These are phyloP conservation scores for Peronospora destructor DNA, from an alignment of 352 stramenopile genomes.

Conservation along the genomic window DNA sequence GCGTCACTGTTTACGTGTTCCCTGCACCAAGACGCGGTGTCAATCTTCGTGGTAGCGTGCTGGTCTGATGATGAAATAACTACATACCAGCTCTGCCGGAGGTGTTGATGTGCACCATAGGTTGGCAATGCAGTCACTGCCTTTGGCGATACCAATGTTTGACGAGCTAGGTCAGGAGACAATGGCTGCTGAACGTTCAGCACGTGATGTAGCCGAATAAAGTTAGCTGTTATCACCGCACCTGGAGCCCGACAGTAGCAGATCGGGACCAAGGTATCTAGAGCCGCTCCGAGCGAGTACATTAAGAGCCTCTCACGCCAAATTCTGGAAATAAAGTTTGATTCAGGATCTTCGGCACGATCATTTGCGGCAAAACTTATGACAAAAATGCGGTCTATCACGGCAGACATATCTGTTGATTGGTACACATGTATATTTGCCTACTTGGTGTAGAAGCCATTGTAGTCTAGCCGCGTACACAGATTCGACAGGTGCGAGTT, in stretches of 20 bases:
- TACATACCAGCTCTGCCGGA: slow-evolving; percentile 4
- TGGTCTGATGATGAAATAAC: slow-evolving; percentile 32
- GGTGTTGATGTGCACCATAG: slow-evolving; percentile 56
- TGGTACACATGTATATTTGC: not conserved
- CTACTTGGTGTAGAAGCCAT: slow-evolving; percentile 66
- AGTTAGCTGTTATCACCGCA: slow-evolving; percentile 53
- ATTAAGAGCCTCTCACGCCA: slow-evolving; percentile 12
- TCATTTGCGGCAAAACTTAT: slow-evolving; percentile 16
- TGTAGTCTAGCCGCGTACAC: slow-evolving; percentile 59
- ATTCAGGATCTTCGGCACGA: slow-evolving; percentile 28
- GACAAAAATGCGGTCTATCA: not conserved
- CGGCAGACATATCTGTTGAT: not conserved
- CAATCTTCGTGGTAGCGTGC: slow-evolving; percentile 66
- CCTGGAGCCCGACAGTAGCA: slow-evolving; percentile 11
- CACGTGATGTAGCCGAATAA: slow-evolving; percentile 67
- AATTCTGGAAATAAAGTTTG: slow-evolving; percentile 20
- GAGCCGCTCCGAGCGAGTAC: slow-evolving; percentile 3
- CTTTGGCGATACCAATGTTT: slow-evolving; percentile 51
- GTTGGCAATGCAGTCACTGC: slow-evolving; percentile 68
- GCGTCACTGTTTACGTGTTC: slow-evolving; percentile 35
- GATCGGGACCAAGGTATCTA: too few species aligned
- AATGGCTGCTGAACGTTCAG: slow-evolving; percentile 66
- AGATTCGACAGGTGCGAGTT: slow-evolving; percentile 63
- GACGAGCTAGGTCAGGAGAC: slow-evolving; percentile 39
- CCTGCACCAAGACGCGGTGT: slow-evolving; percentile 89